Evolutionary conservation across 768 basidiomycete species (phyloP).

Genomic region (Hericium rajendrae): DNA sequence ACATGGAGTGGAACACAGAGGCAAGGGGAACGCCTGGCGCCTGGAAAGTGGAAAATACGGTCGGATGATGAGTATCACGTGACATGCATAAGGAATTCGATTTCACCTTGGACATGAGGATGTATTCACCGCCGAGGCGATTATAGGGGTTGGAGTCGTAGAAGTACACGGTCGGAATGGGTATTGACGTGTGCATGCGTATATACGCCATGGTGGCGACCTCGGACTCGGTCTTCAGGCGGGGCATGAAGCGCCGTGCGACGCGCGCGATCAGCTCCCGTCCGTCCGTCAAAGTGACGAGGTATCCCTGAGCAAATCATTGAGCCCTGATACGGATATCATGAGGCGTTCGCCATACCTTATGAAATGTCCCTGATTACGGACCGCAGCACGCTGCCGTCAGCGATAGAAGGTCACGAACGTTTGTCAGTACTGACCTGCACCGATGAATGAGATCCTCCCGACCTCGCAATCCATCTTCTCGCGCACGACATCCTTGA

Average conservation of each 20-base stretch:
- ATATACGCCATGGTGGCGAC: constrained; percentile 80
- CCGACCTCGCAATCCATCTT: constrained; percentile 58
- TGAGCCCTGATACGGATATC: constrained; percentile 4
- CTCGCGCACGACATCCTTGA: constrained; percentile 72
- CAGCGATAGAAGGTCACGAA: constrained; percentile 4
- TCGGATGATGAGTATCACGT: neutral
- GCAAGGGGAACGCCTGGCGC: constrained; percentile 66
- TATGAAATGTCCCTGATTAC: constrained; percentile 70
- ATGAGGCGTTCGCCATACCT: constrained; percentile 32
- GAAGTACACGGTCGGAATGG: constrained; percentile 67
- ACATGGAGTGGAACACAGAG: constrained; percentile 60
- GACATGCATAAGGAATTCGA: neutral
- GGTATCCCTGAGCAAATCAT: constrained; percentile 48
- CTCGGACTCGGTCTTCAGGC: constrained; percentile 80
- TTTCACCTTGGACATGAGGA: constrained; percentile 76
- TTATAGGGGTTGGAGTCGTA: constrained; percentile 82
- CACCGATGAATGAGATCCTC: constrained; percentile 62
- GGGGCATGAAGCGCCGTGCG: constrained; percentile 78
- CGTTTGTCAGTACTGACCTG: constrained; percentile 38
- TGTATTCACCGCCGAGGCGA: constrained; percentile 76
- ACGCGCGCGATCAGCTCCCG: constrained; percentile 67
- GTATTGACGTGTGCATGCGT: constrained; percentile 56
- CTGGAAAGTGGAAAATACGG: constrained; percentile 26
- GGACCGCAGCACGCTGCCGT: neutral
- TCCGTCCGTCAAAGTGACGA: constrained; percentile 54